Base-by-base conservation (phyloP, 768 basidiomycete genomes). In the Piloderma croceum region DNA sequence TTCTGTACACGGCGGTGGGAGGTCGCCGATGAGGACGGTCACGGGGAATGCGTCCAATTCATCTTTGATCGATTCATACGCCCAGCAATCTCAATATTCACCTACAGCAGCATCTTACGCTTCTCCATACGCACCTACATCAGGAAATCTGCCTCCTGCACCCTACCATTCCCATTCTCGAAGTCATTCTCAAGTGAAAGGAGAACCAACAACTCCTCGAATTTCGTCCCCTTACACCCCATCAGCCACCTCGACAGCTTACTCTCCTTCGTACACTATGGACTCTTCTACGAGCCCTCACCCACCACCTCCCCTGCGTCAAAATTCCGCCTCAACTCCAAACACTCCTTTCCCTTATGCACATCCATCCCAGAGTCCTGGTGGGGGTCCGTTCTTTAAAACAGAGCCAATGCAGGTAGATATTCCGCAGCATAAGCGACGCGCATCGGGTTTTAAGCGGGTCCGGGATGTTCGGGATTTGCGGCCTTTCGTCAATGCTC, bases 321-420 rank as follows among this genome's bases (percentile, higher is more conserved):
- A 73, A 48, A 65, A 67, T n/a, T 78, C 83, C 6, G 51, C 71
- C 31, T 87, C 86, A 2, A 78, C 74, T 23, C 86, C 87, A 13
- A 68, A 76, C 29, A 88, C 84, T 0, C 87, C 85, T 9, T 68
- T 88, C 48, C 81, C 82, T 3, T 82, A 79, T 50, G 61, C 76
- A 29, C 78, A 78, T 34, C 63, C 70, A 11, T 63, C 71, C 4
- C 73, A 72, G 34, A 69, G 67, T 38, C 69, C 74, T 21, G 61
- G 67, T 15, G 64, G 69, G 40, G 79, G 77, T 35, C 74, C 76
- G 45, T 82, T 79, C 48, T 58, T 76, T 13, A 74, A 77, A 49
- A 79, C 82, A 44, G 81, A 84, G 43, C 53, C 76, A 42, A 88
- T 88, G 86, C 64, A 69, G 31, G 78, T 89, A n/a, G 87, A 88